phyloP scores from a whole-genome alignment of 2,329 filamentous ascomycete genomes.

The Pezizomycotina sp. region DNA sequence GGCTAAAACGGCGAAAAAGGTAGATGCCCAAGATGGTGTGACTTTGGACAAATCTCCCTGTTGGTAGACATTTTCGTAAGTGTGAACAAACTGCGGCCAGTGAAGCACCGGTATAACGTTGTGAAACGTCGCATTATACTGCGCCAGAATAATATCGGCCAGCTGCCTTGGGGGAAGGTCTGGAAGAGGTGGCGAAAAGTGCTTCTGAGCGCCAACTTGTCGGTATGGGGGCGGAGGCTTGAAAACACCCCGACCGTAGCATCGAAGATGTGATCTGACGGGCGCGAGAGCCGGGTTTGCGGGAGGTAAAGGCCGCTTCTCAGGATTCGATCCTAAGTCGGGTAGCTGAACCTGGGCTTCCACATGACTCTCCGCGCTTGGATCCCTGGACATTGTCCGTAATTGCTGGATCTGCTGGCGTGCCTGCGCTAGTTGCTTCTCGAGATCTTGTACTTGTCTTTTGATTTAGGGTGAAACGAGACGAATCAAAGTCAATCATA shows the following conservation, averaged over 20 bases:
- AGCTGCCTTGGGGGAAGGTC: constrained; percentile 52
- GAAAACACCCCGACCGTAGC: constrained; percentile 61
- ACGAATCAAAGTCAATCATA: no score
- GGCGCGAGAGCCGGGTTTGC: constrained; percentile 52
- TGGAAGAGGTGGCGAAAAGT: constrained; percentile 41
- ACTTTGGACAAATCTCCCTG: constrained; percentile 43
- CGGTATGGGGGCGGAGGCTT: constrained; percentile 57
- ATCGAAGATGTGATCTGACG: constrained; percentile 55
- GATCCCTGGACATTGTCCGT: constrained; percentile 43
- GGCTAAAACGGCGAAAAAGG: constrained; percentile 71
- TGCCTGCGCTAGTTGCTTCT: constrained; percentile 70
- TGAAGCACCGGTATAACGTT: constrained; percentile 71
- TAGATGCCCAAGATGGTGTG: constrained; percentile 54
- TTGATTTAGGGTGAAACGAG: constrained; percentile 4
- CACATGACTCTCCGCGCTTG: constrained; percentile 23
- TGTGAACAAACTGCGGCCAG: constrained; percentile 64
- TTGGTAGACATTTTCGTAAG: constrained; percentile 63
- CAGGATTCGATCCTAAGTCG: constrained; percentile 48
- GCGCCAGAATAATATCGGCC: constrained; percentile 54
- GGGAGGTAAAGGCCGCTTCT: constrained; percentile 44
- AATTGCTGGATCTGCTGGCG: constrained; percentile 65
- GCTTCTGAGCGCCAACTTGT: constrained; percentile 33
- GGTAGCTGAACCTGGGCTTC: constrained; percentile 34
- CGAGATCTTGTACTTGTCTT: constrained; percentile 82
- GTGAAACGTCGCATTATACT: constrained; percentile 64